Conservation (phyloP, 768 basidiomycete species). For the Lentinula edodes region DNA sequence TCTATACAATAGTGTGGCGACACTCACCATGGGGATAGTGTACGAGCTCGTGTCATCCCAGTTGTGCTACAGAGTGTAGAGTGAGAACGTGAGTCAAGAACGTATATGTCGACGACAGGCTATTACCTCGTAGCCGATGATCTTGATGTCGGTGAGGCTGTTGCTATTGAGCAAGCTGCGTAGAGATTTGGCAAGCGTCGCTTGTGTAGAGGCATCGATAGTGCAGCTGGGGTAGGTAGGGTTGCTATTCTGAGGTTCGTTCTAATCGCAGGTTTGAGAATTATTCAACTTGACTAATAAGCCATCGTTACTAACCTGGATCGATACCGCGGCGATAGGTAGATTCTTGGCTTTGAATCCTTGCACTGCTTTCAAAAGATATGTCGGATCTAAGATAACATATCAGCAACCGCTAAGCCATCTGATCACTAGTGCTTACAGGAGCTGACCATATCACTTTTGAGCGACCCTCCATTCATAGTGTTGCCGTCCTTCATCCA, state of each 20-base stretch:
- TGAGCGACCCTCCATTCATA: conserved; percentile 63
- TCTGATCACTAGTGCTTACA: conserved; percentile 31
- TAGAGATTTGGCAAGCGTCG: conserved; percentile 32
- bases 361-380: conserved; percentile 70
- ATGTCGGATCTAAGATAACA: conserved; percentile 50
- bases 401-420: background rate
- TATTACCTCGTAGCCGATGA: conserved; percentile 21
- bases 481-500: conserved; percentile 73
- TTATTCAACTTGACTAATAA: background rate
- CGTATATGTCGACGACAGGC: background rate
- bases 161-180: conserved; percentile 39
- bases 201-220: conserved; percentile 35
- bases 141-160: conserved; percentile 35
- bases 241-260: conserved; percentile 12
- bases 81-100: background rate
- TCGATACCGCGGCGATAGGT: conserved; percentile 53
- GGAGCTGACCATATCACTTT: conserved; percentile 37
- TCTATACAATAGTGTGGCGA: background rate
- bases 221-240: conserved; percentile 36
- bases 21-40: conserved; percentile 33
- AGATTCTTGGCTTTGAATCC: conserved; percentile 61
- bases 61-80: conserved; percentile 28
- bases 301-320: conserved; percentile 28
- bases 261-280: conserved; percentile 11
- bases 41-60: conserved; percentile 44